Evolutionary conservation across 2,329 filamentous ascomycete genomes (phyloP).

Genomic region (Cercospora sp.): DNA sequence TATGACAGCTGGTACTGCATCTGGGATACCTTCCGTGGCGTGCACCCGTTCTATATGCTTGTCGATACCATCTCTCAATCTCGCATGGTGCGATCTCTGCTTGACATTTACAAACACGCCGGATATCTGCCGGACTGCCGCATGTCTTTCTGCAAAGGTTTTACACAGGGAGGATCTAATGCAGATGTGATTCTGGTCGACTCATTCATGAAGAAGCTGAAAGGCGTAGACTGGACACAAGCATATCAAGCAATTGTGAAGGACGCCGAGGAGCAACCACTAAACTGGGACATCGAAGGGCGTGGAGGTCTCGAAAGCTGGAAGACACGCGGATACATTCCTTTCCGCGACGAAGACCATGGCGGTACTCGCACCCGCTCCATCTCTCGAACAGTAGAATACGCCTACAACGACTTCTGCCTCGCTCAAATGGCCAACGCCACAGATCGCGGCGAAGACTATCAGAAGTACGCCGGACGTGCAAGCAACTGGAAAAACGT

Average conservation of each 20-base stretch:
- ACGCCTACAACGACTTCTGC: conserved; percentile 70
- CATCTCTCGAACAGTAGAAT: conserved; percentile 44
- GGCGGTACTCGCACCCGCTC: conserved; percentile 59
- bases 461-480: conserved; percentile 56
- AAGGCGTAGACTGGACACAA: conserved; percentile 45
- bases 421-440: conserved; percentile 62
- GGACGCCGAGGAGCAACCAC: conserved; percentile 35
- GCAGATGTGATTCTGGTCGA: conserved; percentile 71
- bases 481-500: conserved; percentile 62
- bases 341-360: conserved; percentile 49
- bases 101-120: conserved; percentile 68
- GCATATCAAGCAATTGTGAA: conserved; percentile 37
- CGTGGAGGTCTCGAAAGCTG: conserved; percentile 44
- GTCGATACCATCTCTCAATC: conserved; percentile 64
- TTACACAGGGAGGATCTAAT: conserved; percentile 72
- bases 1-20: conserved; percentile 59
- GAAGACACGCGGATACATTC: conserved; percentile 44
- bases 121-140: conserved; percentile 73
- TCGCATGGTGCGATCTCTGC: conserved; percentile 66
- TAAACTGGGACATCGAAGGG: conserved; percentile 40
- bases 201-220: conserved; percentile 63
- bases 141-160: conserved; percentile 71
- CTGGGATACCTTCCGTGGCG: conserved; percentile 48
- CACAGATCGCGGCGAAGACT: conserved; percentile 56
- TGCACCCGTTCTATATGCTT: conserved; percentile 67